Conservation (phyloP, 225 moss, liverwort and hornwort genomes). For the Physcomitrium patens region DNA sequence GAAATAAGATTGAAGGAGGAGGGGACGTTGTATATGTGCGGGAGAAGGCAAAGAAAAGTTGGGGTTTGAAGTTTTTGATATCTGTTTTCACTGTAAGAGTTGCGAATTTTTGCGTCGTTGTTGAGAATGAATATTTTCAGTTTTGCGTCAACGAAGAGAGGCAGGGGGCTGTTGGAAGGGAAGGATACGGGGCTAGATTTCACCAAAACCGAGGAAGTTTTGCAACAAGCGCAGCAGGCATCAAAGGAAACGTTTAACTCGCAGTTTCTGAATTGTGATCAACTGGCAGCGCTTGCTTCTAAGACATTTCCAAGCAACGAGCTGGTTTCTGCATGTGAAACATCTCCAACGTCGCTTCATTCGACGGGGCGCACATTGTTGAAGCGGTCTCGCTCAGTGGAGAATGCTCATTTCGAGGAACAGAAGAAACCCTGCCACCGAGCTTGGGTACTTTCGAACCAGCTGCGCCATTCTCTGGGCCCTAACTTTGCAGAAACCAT, state of each 20-base stretch:
- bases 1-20: no score
- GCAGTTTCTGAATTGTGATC: constrained; percentile 49
- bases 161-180: constrained; percentile 37
- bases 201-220: constrained; percentile 24
- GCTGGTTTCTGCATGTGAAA: constrained; percentile 10
- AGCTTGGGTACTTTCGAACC: constrained; percentile 40
- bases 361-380: constrained; percentile 3
- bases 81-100: no score
- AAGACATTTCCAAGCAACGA: constrained; percentile 24
- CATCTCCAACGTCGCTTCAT: background rate
- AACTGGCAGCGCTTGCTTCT: constrained; percentile 45
- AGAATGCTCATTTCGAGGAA: constrained; percentile 13
- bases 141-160: constrained; percentile 50
- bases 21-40: no score
- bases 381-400: constrained; percentile 48
- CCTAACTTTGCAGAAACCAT: constrained; percentile 59
- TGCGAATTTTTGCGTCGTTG: no score
- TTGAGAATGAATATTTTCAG: constrained; percentile 61
- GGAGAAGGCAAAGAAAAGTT: no score
- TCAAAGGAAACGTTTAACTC: constrained; percentile 39
- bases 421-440: constrained; percentile 43
- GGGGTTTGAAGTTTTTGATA: no score
- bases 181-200: constrained; percentile 31
- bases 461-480: constrained; percentile 51
- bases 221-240: constrained; percentile 34